Evolutionary conservation across 2,329 filamentous ascomycete species (phyloP).

Genomic region (Huntiella moniliformis): DNA sequence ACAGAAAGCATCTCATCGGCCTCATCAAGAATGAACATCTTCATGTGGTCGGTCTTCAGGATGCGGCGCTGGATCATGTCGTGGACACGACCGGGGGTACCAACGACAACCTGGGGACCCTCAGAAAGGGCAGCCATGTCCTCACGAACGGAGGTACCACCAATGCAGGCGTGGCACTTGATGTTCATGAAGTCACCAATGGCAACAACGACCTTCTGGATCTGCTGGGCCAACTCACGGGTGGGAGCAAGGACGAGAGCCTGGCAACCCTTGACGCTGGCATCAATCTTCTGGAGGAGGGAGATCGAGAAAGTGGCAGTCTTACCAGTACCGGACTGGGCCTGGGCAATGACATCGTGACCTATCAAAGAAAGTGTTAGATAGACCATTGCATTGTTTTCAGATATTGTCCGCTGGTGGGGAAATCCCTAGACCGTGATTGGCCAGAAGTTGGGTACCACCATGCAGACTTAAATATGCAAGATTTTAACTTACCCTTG

Average conservation of each 20-base stretch:
- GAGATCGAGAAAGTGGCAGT: constrained; percentile 99
- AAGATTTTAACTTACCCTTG: constrained; percentile 51
- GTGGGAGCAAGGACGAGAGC: constrained; percentile 94
- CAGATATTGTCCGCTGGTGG: constrained; percentile 1
- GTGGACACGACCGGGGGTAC: constrained; percentile 93
- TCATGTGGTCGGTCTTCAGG: constrained; percentile 93
- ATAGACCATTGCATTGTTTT: not conserved
- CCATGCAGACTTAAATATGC: not conserved
- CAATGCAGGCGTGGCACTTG: constrained; percentile 98
- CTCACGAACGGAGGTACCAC: constrained; percentile 92
- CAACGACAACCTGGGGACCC: constrained; percentile 90
- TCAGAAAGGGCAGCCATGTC: constrained; percentile 97
- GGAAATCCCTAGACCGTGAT: not conserved
- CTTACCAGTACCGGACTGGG: constrained; percentile 99
- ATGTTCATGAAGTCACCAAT: constrained; percentile 99
- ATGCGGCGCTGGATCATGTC: constrained; percentile 99
- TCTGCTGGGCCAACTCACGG: constrained; percentile 96
- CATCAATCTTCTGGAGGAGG: constrained; percentile 96
- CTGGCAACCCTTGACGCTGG: constrained; percentile 88
- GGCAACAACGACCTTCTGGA: constrained; percentile 97
- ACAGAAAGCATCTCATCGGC: constrained; percentile 97
- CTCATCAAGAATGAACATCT: constrained; percentile 99
- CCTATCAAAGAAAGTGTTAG: constrained; percentile 28
- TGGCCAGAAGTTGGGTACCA: too few species aligned
- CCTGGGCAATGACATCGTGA: constrained; percentile 98